A percentile compares a stretch with the other conserved stretches of the same genome.
phyloP scores from a whole-genome alignment of 148 eudicot species.

The Rhododendron griersonianum region DNA sequence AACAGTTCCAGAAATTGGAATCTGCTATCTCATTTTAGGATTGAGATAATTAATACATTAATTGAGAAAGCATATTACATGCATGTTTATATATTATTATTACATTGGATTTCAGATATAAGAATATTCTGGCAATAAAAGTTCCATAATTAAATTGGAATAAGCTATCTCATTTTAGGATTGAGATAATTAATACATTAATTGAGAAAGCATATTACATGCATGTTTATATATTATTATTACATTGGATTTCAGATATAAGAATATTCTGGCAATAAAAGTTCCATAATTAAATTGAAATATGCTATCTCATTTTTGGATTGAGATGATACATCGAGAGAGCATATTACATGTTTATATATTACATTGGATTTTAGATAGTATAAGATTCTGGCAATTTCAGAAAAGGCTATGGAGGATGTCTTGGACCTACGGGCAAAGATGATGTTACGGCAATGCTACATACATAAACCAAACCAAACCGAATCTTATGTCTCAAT shows the following conservation, averaged over 20 bases:
- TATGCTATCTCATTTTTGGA: no score
- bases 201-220: not conserved
- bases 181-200: not conserved
- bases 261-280: not conserved
- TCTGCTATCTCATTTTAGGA: no score
- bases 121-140: not conserved
- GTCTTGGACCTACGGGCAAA: not conserved
- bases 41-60: not conserved
- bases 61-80: not conserved
- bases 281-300: not conserved
- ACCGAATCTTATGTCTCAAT: no score
- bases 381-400: not conserved
- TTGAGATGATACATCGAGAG: not conserved
- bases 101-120: no score
- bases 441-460: no score
- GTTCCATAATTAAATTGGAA: not conserved
- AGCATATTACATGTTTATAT: no score
- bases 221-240: no score
- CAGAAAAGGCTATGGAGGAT: not conserved
- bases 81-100: no score
- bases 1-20: no score
- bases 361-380: no score
- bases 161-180: not conserved
- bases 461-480: no score
- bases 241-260: no score